A percentile compares a stretch with the other conserved stretches of the same genome.
These are phyloP conservation scores for Sporobolomyces pararoseus DNA, from an alignment of 768 basidiomycete genomes.

Conservation along the genomic window DNA sequence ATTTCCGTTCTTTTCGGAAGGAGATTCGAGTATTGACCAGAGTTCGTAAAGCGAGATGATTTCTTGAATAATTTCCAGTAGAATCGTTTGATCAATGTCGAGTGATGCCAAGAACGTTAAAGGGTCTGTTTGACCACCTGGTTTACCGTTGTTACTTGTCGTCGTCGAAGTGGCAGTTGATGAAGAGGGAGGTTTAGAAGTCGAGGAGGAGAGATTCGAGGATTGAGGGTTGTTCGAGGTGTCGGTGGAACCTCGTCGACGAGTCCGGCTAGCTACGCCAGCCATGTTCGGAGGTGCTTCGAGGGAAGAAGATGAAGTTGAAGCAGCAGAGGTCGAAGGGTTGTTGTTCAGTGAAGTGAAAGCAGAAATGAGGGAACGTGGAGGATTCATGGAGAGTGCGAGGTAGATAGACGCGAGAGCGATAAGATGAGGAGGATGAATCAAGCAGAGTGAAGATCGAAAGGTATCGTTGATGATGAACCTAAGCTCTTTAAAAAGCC, in stretches of 20 bases:
- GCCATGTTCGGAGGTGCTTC: not conserved
- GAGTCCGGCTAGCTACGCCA: conserved; percentile 5
- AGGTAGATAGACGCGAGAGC: conserved; percentile 90
- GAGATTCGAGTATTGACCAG: conserved; percentile 64
- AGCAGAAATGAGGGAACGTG: conserved; percentile 48
- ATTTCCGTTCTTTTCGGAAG: conserved; percentile 10
- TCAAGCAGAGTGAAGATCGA: conserved; percentile 85
- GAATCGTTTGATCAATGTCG: conserved; percentile 69
- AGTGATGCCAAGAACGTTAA: conserved; percentile 78
- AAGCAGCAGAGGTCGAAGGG: conserved; percentile 47
- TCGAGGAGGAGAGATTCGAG: not conserved
- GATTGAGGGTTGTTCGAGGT: not conserved
- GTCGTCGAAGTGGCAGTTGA: not conserved
- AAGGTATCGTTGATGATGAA: conserved; percentile 96
- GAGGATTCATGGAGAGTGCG: conserved; percentile 67
- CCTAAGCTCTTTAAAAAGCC: too few relatives aligned
- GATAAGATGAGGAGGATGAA: too few relatives aligned
- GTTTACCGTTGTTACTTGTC: conserved; percentile 6
- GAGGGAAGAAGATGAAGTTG: conserved; percentile 3
- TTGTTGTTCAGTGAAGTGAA: conserved; percentile 39
- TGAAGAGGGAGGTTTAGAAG: conserved; percentile 35
- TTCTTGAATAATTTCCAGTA: conserved; percentile 84
- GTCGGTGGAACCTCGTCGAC: not conserved
- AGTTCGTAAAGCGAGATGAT: conserved; percentile 82
- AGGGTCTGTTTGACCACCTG: conserved; percentile 58